Percentiles rank a stretch among this genome's conserved stretches.
phyloP scores from a whole-genome alignment of 257 asterid species.

The Primulina eburnea region DNA sequence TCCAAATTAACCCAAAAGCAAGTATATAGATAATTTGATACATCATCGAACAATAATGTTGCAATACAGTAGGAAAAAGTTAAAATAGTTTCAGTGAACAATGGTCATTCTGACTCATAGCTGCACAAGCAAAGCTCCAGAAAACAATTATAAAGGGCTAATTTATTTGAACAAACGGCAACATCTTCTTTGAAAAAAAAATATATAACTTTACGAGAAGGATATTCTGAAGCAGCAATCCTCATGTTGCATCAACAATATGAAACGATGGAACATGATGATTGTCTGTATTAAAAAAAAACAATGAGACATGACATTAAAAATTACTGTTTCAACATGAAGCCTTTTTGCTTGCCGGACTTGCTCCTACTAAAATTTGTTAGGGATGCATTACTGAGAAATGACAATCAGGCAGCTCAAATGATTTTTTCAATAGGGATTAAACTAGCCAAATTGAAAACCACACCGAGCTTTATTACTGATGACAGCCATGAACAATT shows the following conservation, averaged over 20 bases:
- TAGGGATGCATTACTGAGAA: neutral
- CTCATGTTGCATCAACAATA: conserved; percentile 21
- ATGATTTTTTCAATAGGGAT: neutral
- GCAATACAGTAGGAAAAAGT: conserved; percentile 4
- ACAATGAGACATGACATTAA: conserved; percentile 9
- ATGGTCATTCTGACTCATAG: neutral
- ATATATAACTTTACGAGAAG: conserved; percentile 5
- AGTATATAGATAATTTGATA: conserved; percentile 7
- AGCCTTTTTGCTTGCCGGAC: neutral
- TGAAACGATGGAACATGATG: neutral
- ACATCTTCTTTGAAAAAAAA: neutral
- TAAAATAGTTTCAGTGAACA: conserved; percentile 2
- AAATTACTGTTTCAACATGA: neutral
- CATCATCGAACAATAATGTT: conserved; percentile 6
- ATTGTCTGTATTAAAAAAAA: neutral
- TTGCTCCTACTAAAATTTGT: neutral
- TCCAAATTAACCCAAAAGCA: conserved; percentile 14
- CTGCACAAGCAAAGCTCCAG: conserved; percentile 3
- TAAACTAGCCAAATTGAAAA: neutral
- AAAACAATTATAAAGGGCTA: neutral
- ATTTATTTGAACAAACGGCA: neutral
- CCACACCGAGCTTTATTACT: neutral
- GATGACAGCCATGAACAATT: neutral
- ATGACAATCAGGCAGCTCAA: neutral
- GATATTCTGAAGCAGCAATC: conserved; percentile 6